Evolutionary conservation across 495 filamentous ascomycete species (phyloP).

Genomic region (Penicillium waksmanii): DNA sequence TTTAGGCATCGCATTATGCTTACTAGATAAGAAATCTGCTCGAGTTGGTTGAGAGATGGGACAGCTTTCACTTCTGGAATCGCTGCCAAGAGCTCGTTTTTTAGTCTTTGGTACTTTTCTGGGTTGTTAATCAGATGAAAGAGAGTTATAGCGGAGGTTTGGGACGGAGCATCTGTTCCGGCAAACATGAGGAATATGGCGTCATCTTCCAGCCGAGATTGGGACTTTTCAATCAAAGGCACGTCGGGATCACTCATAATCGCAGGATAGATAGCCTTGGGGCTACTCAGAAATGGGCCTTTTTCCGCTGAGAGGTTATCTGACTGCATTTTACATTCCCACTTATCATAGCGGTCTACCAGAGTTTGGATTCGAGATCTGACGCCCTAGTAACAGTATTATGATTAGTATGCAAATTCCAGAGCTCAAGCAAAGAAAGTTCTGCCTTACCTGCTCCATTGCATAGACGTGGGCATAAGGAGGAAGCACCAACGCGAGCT

Average conservation of each 20-base stretch:
- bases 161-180: conserved; percentile 33
- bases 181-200: conserved; percentile 41
- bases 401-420: not conserved
- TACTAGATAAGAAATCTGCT: conserved; percentile 43
- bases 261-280: conserved; percentile 17
- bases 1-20: not conserved
- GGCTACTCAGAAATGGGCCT: not conserved
- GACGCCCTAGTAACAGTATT: not conserved
- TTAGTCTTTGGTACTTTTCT: conserved; percentile 20
- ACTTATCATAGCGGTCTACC: not conserved
- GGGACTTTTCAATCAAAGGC: conserved; percentile 33
- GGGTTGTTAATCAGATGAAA: conserved; percentile 33
- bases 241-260: conserved; percentile 16
- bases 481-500: not conserved
- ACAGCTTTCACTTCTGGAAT: conserved; percentile 12
- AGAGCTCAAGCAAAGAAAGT: too few species aligned
- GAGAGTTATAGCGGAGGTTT: conserved; percentile 28
- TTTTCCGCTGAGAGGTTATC: not conserved
- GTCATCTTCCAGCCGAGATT: conserved; percentile 39
- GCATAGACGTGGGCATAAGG: conserved; percentile 9
- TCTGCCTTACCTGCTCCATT: conserved; percentile 16
- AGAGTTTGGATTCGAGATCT: not conserved
- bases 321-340: not conserved
- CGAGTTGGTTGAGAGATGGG: conserved; percentile 24
- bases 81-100: conserved; percentile 29